Evolutionary conservation across 2,329 filamentous ascomycete species (phyloP).

Genomic region (Aspergillus brasiliensis): DNA sequence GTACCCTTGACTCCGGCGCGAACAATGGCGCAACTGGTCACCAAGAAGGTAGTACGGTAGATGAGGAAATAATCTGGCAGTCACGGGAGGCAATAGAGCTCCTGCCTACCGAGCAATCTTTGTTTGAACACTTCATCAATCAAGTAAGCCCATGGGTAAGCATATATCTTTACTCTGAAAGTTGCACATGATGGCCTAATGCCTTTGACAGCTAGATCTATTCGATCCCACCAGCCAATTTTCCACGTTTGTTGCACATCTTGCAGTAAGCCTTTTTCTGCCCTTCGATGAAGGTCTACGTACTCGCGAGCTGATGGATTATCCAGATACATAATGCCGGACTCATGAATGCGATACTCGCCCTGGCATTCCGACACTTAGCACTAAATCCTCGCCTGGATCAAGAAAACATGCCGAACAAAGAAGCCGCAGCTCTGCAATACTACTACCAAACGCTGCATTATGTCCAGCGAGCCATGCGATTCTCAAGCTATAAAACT

Average conservation of each 20-base stretch:
- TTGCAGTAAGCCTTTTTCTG: constrained; percentile 48
- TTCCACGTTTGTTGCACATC: constrained; percentile 39
- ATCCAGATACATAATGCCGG: background rate
- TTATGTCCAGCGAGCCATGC: constrained; percentile 62
- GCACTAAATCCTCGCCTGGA: background rate
- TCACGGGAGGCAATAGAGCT: constrained; percentile 14
- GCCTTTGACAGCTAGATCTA: constrained; percentile 38
- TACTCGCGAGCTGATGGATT: constrained; percentile 58
- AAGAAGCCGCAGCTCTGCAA: constrained; percentile 47
- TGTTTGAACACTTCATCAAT: constrained; percentile 19
- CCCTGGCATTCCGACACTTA: background rate
- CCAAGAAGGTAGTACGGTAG: background rate
- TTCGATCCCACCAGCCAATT: constrained; percentile 47
- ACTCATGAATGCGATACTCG: constrained; percentile 19
- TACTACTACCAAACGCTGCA: constrained; percentile 66
- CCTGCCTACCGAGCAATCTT: constrained; percentile 7
- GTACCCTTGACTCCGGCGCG: background rate
- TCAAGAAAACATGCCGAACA: background rate
- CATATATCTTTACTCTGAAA: too few species aligned
- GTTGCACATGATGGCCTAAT: background rate
- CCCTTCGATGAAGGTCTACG: constrained; percentile 55
- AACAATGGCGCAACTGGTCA: background rate
- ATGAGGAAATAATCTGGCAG: constrained; percentile 11
- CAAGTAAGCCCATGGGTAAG: constrained; percentile 33
- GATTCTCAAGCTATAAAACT: constrained; percentile 59